Base-by-base conservation (phyloP, 352 stramenopile genomes). In the Pythium utonaiense region DNA sequence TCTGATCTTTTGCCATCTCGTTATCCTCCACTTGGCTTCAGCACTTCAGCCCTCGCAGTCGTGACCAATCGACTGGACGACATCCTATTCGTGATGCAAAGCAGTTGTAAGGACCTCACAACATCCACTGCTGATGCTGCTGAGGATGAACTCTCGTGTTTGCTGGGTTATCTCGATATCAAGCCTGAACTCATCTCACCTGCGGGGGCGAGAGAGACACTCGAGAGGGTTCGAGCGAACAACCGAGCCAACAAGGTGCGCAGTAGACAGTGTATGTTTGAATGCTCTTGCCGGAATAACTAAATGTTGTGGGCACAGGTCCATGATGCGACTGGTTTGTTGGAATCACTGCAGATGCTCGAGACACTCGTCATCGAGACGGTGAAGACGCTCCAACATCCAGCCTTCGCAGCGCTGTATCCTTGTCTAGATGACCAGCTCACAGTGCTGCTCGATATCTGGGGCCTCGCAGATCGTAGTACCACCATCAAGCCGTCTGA, bases 361-460 rank as follows among this genome's bases (percentile, higher is more conserved):
- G 53, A 72, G 34, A 62, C 64, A 2, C 48, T 75, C 2, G 31
- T 64, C 2, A 27, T 69, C 4, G 53, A 57, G 34, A 49, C 65
- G 9, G n/a, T 68, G 8, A 27, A 27, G 10, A 61, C 59, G 31
- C 45, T 75, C 21, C n/a, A 28, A 9, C 61, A 67, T 24, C 53
- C 53, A 16, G 22, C 19, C 1, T 53, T 67, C 14, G 38, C 31
- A 3, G 28, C 36, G 7, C 14, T 62, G 12, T 72, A 75, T 45
- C 47, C 68, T n/a, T 50, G 24, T 10, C 13, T 47, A 5, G 24
- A 30, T 22, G 52, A 69, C 24, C 50, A 56, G 16, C 27, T 71
- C 27, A 19, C 13, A 12, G 64, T 72, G 8, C 30, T 72, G 38
- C 40, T 75, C 1, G 56, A 75, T 33, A 16, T 74, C 30, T 74